phyloP scores from a whole-genome alignment of 257 asterid species.

The Thymus quinquecostatus region DNA sequence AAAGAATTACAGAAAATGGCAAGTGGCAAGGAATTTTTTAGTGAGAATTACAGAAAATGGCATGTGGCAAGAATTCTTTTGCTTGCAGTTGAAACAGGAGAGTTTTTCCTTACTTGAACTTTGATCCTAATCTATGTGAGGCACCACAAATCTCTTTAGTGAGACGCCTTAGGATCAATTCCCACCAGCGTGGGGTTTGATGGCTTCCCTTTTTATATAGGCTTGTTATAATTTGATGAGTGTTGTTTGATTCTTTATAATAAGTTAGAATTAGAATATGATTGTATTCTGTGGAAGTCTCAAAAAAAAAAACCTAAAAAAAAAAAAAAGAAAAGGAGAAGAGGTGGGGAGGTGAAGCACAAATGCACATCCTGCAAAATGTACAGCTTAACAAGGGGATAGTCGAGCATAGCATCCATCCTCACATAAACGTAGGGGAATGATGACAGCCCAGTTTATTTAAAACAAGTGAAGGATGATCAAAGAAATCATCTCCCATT shows the following conservation, averaged over 20 bases:
- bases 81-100: not conserved
- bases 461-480: not conserved
- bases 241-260: too few species aligned
- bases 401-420: slow-evolving; percentile 2
- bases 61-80: not conserved
- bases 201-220: too few species aligned
- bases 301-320: too few species aligned
- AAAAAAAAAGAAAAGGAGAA: slow-evolving; percentile 12
- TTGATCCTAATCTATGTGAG: slow-evolving; percentile 3
- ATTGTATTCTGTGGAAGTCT: too few species aligned
- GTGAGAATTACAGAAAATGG: not conserved
- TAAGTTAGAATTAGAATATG: too few species aligned
- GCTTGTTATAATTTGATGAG: too few species aligned
- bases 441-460: slow-evolving; percentile 10
- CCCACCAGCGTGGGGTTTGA: too few species aligned
- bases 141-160: too few species aligned
- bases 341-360: not conserved
- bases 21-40: not conserved
- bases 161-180: too few species aligned
- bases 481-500: slow-evolving; percentile 11
- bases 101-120: not conserved
- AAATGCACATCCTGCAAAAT: not conserved
- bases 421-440: not conserved
- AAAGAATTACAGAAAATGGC: not conserved
- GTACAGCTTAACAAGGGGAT: not conserved